Evolutionary conservation across 805 yeast species (phyloP).

Genomic region (Candida berthetii): DNA sequence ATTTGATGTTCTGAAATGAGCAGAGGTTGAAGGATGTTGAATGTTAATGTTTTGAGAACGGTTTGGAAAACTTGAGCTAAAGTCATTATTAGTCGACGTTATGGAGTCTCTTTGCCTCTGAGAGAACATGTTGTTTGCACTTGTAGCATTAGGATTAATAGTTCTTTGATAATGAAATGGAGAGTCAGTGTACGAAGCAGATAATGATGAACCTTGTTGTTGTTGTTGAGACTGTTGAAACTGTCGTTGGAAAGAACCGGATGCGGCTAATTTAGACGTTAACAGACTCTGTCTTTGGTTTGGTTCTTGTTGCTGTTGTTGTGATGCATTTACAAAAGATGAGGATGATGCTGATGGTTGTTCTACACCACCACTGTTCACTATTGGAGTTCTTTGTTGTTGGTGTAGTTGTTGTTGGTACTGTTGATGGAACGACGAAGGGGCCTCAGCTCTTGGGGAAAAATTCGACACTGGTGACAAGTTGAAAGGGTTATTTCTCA

Average conservation of each 20-base stretch:
- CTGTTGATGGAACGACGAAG: slow-evolving; percentile 7
- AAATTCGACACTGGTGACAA: slow-evolving; percentile 16
- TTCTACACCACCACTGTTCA: neutral
- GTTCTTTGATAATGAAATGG: slow-evolving; percentile 23
- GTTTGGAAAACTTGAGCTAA: slow-evolving; percentile 3
- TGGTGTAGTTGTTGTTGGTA: neutral
- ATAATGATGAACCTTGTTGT: neutral
- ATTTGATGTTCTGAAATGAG: slow-evolving; percentile 19
- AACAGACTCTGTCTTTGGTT: slow-evolving; percentile 17
- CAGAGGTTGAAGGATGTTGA: slow-evolving; percentile 19
- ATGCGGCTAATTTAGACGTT: slow-evolving; percentile 25
- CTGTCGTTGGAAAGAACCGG: too few species aligned
- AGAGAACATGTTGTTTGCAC: too few species aligned
- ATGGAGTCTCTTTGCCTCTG: too few species aligned
- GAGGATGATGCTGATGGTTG: slow-evolving; percentile 1
- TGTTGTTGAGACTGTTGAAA: slow-evolving; percentile 6
- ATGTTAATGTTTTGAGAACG: slow-evolving; percentile 19
- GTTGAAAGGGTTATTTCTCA: slow-evolving; percentile 1
- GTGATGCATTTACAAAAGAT: too few species aligned
- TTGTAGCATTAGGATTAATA: neutral
- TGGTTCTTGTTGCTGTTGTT: slow-evolving; percentile 9
- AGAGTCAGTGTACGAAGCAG: too few species aligned
- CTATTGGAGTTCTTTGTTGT: neutral
- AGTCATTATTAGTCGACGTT: slow-evolving; percentile 1
- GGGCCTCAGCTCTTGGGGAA: slow-evolving; percentile 21